A percentile compares a stretch with the other conserved stretches of the same genome.
These are phyloP conservation scores for Suillus paluster DNA, from an alignment of 768 basidiomycete genomes.

Conservation along the genomic window DNA sequence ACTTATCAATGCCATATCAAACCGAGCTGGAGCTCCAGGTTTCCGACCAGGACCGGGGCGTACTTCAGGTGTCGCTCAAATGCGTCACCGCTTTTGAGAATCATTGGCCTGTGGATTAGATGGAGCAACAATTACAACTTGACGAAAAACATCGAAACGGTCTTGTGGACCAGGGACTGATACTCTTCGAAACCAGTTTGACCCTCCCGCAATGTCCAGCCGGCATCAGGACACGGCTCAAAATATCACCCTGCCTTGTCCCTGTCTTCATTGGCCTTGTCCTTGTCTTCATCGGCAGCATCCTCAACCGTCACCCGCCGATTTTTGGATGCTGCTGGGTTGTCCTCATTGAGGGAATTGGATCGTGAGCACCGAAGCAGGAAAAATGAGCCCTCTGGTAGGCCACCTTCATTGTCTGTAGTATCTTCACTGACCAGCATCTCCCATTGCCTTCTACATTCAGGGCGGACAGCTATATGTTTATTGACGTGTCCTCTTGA, in stretches of 20 bases:
- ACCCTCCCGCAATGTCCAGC: background rate
- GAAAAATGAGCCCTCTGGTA: background rate
- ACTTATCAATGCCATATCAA: too few relatives aligned
- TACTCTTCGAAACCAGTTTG: background rate
- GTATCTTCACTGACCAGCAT: background rate
- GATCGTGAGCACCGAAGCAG: background rate
- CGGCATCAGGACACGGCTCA: background rate
- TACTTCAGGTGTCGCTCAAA: too few relatives aligned
- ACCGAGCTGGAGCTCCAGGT: too few relatives aligned
- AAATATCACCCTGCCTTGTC: too few relatives aligned
- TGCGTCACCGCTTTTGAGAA: too few relatives aligned
- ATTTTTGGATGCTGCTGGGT: background rate
- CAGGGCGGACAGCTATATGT: conserved; percentile 7
- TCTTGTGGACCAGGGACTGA: too few relatives aligned
- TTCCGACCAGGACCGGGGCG: too few relatives aligned
- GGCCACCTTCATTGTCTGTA: background rate
- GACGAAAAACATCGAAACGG: too few relatives aligned
- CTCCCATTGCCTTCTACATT: conserved; percentile 1
- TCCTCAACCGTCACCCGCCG: conserved; percentile 2
- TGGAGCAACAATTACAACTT: too few relatives aligned
- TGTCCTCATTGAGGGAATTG: background rate
- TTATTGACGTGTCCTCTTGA: background rate
- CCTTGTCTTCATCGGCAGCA: conserved; percentile 1
- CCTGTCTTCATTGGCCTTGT: too few relatives aligned
- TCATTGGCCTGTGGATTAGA: too few relatives aligned